Conservation (phyloP, 352 stramenopile genomes). For the Peronospora farinosa region DNA sequence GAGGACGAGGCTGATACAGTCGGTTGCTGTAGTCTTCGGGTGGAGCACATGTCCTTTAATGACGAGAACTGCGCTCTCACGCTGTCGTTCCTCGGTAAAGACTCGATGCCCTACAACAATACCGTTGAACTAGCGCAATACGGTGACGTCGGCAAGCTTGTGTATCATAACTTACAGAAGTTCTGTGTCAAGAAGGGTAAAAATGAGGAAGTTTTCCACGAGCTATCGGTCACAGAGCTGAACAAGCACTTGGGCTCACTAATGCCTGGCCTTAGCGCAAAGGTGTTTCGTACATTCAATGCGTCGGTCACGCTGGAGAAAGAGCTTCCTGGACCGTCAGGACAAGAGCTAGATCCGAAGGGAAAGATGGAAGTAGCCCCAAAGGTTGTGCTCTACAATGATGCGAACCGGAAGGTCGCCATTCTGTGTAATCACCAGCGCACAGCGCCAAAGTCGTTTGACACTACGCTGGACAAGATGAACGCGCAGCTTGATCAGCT, state of each 20-base stretch:
- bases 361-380: constrained; percentile 63
- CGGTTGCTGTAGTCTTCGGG: constrained; percentile 97
- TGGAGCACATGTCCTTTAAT: constrained; percentile 97
- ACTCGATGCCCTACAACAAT: constrained; percentile 99
- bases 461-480: constrained; percentile 92
- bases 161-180: constrained; percentile 94
- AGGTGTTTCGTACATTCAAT: constrained; percentile 99
- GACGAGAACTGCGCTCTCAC: constrained; percentile 92
- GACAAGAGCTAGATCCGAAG: constrained; percentile 45
- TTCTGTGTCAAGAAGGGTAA: constrained; percentile 96
- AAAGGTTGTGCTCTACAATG: constrained; percentile 98
- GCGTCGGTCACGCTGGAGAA: constrained; percentile 98
- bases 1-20: constrained; percentile 99
- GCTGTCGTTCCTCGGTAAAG: constrained; percentile 99
- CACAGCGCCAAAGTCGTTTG: constrained; percentile 96
- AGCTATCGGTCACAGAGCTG: constrained; percentile 92
- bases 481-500: constrained; percentile 88
- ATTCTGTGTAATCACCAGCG: constrained; percentile 99
- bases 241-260: constrained; percentile 98
- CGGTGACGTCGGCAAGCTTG: constrained; percentile 80
- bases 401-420: constrained; percentile 99
- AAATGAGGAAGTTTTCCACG: constrained; percentile 97
- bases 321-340: constrained; percentile 76
- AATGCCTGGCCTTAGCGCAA: constrained; percentile 98
- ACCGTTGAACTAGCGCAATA: constrained; percentile 94